Conservation (phyloP, 176 grass and related monocot genomes). For the Phyllostachys edulis region DNA sequence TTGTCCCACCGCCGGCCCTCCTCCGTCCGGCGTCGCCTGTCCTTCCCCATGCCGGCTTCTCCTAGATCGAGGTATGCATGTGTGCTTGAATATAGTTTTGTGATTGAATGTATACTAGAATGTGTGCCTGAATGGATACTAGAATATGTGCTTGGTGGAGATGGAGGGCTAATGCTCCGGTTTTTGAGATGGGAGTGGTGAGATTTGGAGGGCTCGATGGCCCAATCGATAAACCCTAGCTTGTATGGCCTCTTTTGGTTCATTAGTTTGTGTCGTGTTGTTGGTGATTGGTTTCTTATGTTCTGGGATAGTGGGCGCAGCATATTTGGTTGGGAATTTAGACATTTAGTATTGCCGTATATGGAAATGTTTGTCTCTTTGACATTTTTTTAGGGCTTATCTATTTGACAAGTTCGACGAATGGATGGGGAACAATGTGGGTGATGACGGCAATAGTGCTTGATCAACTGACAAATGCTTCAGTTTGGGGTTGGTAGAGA, state of each 20-base stretch:
- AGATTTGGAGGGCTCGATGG: not conserved
- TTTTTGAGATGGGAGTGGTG: not conserved
- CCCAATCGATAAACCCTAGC: slow-evolving; percentile 26
- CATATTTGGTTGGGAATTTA: not conserved
- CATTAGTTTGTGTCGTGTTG: not conserved
- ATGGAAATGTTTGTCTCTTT: not conserved
- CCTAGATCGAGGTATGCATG: no score
- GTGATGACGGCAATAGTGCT: not conserved
- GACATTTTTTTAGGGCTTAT: not conserved
- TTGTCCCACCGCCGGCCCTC: no score
- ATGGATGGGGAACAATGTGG: not conserved
- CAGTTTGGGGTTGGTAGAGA: not conserved
- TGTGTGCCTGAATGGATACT: no score
- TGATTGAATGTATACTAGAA: no score
- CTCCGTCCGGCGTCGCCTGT: no score
- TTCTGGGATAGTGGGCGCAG: not conserved
- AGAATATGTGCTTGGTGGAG: not conserved
- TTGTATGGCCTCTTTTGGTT: slow-evolving; percentile 3
- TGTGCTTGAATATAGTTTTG: no score
- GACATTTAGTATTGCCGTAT: not conserved
- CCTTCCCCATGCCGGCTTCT: no score
- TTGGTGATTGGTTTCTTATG: slow-evolving; percentile 4
- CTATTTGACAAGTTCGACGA: not conserved
- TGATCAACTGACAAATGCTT: not conserved
- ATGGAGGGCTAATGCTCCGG: not conserved